A percentile compares a stretch with the other conserved stretches of the same genome.
Evolutionary conservation across 2,329 filamentous ascomycete genomes (phyloP).

Genomic region (Phymatotrichopsis omnivora): DNA sequence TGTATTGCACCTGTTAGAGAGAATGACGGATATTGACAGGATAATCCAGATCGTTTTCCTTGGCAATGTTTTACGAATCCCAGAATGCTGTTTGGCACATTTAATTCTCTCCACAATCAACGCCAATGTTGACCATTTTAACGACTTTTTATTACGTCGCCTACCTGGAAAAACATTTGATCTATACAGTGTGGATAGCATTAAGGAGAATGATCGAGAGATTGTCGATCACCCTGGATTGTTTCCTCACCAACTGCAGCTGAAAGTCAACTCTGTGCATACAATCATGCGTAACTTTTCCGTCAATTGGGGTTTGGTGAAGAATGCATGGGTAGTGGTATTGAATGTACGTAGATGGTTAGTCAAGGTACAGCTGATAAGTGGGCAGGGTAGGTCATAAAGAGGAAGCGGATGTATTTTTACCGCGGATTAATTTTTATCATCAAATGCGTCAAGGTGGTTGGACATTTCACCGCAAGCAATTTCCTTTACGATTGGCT

Average conservation of each 20-base stretch:
- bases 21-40: background rate
- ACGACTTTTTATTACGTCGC: background rate
- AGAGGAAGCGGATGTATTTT: background rate
- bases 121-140: constrained; percentile 11
- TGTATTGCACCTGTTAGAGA: background rate
- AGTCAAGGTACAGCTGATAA: constrained; percentile 4
- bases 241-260: background rate
- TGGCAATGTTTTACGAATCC: background rate
- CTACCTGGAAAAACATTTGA: background rate
- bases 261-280: constrained; percentile 2
- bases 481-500: constrained; percentile 7
- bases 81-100: background rate
- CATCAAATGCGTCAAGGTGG: constrained; percentile 1
- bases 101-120: constrained; percentile 5
- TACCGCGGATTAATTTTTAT: constrained; percentile 9
- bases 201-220: constrained; percentile 2
- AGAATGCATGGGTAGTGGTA: constrained; percentile 8
- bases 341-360: background rate
- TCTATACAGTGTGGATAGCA: constrained; percentile 2
- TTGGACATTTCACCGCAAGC: background rate
- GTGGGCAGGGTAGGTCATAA: background rate
- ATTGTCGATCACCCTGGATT: background rate
- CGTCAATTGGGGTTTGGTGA: constrained; percentile 3
- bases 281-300: constrained; percentile 5
- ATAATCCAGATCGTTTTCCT: background rate